Conservation (phyloP, 805 yeast genomes). For the Sugiyamaella qingdaonensis region DNA sequence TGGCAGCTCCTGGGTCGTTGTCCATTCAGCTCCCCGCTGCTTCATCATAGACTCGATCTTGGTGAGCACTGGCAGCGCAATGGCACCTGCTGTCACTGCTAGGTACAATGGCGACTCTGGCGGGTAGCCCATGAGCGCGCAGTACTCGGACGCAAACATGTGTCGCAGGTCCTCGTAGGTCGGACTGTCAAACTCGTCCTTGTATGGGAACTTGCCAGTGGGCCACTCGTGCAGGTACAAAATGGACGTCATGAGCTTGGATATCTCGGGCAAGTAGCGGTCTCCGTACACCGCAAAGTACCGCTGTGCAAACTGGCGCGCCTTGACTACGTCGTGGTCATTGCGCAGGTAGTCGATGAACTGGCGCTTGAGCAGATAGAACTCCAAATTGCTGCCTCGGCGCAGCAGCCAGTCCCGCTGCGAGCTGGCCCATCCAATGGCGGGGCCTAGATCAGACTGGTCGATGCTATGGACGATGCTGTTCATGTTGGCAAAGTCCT, state of each 20-base stretch:
- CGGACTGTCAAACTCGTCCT: slow-evolving; percentile 26
- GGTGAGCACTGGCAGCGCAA: slow-evolving; percentile 50
- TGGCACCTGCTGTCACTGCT: slow-evolving; percentile 48
- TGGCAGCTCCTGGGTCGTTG: slow-evolving; percentile 56
- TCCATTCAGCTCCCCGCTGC: slow-evolving; percentile 46
- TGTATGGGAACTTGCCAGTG: slow-evolving; percentile 24
- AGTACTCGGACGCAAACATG: slow-evolving; percentile 46
- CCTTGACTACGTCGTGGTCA: slow-evolving; percentile 24
- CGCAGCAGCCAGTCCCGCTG: slow-evolving; percentile 28
- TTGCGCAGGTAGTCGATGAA: slow-evolving; percentile 32
- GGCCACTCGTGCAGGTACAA: slow-evolving; percentile 23
- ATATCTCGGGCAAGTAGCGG: slow-evolving; percentile 40
- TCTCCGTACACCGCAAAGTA: slow-evolving; percentile 40
- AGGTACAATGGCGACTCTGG: slow-evolving; percentile 51
- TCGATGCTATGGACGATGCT: slow-evolving; percentile 38
- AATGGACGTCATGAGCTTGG: slow-evolving; percentile 42
- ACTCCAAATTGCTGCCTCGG: slow-evolving; percentile 43
- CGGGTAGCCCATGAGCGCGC: slow-evolving; percentile 45
- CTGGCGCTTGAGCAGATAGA: slow-evolving; percentile 42
- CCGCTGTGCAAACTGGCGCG: slow-evolving; percentile 40
- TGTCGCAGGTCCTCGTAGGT: slow-evolving; percentile 31
- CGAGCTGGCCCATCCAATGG: slow-evolving; percentile 46
- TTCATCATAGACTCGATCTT: slow-evolving; percentile 45
- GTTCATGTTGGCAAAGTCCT: slow-evolving; percentile 41
- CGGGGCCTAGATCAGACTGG: slow-evolving; percentile 39